These are phyloP conservation scores for Xylaria sp. DNA, from an alignment of 2,329 filamentous ascomycete species.

Conservation along the genomic window DNA sequence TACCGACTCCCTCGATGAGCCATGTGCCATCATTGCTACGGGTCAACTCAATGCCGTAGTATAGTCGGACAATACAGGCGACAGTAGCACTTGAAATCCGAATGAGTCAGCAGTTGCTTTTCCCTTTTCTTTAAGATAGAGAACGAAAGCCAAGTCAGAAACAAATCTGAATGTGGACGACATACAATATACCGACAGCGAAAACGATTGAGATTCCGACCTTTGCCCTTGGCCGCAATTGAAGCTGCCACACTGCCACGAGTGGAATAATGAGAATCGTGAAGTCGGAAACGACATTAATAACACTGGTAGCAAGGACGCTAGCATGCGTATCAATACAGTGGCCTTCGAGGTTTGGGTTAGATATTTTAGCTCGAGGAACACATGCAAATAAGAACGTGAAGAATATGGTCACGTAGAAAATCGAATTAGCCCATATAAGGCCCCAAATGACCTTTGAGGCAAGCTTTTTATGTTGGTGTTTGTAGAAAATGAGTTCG, in stretches of 20 bases:
- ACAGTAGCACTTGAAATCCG: constrained; percentile 14
- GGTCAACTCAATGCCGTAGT: constrained; percentile 19
- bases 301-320: constrained; percentile 21
- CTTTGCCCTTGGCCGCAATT: constrained; percentile 11
- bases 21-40: constrained; percentile 18
- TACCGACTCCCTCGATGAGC: constrained; percentile 23
- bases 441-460: constrained; percentile 17
- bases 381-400: constrained; percentile 24
- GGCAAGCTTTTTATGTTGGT: constrained; percentile 19
- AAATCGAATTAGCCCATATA: constrained; percentile 25
- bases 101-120: constrained; percentile 1
- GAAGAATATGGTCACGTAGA: constrained; percentile 24
- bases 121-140: background rate
- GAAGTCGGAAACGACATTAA: constrained; percentile 28
- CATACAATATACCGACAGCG: constrained; percentile 31
- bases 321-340: constrained; percentile 24
- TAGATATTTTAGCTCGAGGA: constrained; percentile 27
- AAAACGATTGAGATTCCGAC: constrained; percentile 17
- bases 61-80: constrained; percentile 23
- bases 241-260: constrained; percentile 20
- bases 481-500: constrained; percentile 27
- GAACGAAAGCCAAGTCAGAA: background rate
- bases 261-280: constrained; percentile 28
- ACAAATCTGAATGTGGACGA: background rate
- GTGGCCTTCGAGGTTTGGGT: constrained; percentile 15